Base-by-base conservation (phyloP, 2,329 filamentous ascomycete genomes). In the Ambrosiella cleistominuta region DNA sequence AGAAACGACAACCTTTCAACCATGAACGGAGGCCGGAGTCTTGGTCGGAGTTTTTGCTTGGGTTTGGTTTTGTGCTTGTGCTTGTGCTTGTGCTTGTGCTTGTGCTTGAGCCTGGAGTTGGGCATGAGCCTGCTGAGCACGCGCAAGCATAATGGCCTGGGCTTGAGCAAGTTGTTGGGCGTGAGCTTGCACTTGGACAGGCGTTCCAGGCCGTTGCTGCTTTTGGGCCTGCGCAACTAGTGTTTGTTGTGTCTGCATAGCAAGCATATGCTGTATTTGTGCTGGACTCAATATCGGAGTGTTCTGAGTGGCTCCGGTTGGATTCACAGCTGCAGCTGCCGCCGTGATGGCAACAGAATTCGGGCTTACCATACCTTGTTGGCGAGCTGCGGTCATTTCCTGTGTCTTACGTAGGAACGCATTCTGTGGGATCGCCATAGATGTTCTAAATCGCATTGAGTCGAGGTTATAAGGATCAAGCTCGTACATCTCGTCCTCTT, bases 401-500 rank as follows among this genome's bases (percentile, higher is more conserved):
- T 67, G 64, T 17, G 66, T 52, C 45, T 60, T 60, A 47, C 59
- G 59, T 11, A 57, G 45, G 39, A 57, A 60, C 6, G 59, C 55
- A 35, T 55, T 56, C 15, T 42, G 51, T 1, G 59, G 56, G 27
- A 60, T 60, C 7, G 51, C 27, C 51, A 60, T 60, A 44, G 35
- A 40, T 15, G 57, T 76, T 44, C 81, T 72, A 64, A 82, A 84
- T 64, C 76, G 79, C 64, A 84, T 69, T 19, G 79, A 76, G 19
- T 73, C 71, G 13, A 75, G 77, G 64, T 80, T 79, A 63, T 77
- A 83, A 42, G 84, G 86, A 66, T 95, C 88, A 60, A 90, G 77
- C 58, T 83, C 78, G 72, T 89, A 89, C 61, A 83, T 80, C 59
- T 89, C 86, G 56, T 90, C 85, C 63, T 91, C 88, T 61, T 89